These are phyloP conservation scores for Cordyceps cicadae DNA, from an alignment of 2,329 filamentous ascomycete genomes.

Conservation along the genomic window DNA sequence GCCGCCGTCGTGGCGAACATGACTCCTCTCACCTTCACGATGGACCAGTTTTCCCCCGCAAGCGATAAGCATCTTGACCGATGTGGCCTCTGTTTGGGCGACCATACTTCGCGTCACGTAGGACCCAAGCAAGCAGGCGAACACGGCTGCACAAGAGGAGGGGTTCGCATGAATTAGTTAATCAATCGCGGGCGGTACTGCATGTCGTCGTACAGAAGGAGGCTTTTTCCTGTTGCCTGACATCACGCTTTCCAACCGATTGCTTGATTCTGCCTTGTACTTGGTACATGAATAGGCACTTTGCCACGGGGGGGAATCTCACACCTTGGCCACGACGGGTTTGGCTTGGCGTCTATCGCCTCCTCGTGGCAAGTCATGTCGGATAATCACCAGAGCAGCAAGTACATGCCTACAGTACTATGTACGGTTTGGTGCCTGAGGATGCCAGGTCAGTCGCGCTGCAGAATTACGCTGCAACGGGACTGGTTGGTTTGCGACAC, in stretches of 20 bases:
- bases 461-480: too few relatives aligned
- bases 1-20: not conserved
- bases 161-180: not conserved
- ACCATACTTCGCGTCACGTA: not conserved
- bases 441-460: not conserved
- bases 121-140: not conserved
- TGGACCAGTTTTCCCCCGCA: not conserved
- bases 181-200: not conserved
- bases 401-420: too few relatives aligned
- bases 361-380: conserved; percentile 1
- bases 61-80: not conserved
- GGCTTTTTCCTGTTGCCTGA: not conserved
- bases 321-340: not conserved
- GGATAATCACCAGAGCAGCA: not conserved
- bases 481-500: not conserved
- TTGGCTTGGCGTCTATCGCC: conserved; percentile 3
- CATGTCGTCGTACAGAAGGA: not conserved
- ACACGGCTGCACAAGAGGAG: not conserved
- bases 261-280: not conserved
- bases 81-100: not conserved
- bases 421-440: conserved; percentile 3
- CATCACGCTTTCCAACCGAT: not conserved
- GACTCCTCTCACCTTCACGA: conserved; percentile 3
- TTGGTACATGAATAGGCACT: not conserved
- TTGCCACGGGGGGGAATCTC: not conserved